Percentiles rank a stretch among this genome's conserved stretches.
These are phyloP conservation scores for Xylaria flabelliformis DNA, from an alignment of 495 filamentous ascomycete species.

Conservation along the genomic window DNA sequence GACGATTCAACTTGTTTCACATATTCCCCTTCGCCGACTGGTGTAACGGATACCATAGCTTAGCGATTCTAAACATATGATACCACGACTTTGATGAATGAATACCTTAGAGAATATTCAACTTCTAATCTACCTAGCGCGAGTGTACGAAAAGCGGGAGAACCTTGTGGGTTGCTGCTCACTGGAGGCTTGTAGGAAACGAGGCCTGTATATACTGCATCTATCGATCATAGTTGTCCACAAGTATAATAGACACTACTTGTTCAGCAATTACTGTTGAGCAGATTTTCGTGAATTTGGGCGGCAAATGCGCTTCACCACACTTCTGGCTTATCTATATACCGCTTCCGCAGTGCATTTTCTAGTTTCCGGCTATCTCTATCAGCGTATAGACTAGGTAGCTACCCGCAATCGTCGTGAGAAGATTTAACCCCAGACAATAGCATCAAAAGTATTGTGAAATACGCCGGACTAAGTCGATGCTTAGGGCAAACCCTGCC, in stretches of 20 bases:
- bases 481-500: neutral
- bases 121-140: neutral
- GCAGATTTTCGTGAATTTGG: neutral
- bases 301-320: neutral
- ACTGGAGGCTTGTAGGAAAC: neutral
- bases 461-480: neutral
- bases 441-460: neutral
- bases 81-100: conserved; percentile 17
- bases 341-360: neutral
- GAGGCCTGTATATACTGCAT: conserved; percentile 21
- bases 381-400: too few species aligned
- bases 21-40: neutral
- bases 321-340: neutral
- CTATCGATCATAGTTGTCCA: neutral
- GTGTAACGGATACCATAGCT: conserved; percentile 18
- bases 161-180: neutral
- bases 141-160: neutral
- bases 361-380: neutral
- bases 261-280: neutral
- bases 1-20: conserved; percentile 6
- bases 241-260: conserved; percentile 4
- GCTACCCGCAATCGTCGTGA: too few species aligned
- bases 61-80: conserved; percentile 23
- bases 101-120: neutral
- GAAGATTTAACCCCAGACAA: neutral